These are phyloP conservation scores for Aspergillus costaricaensis DNA, from an alignment of 2,329 filamentous ascomycete species.

Conservation along the genomic window DNA sequence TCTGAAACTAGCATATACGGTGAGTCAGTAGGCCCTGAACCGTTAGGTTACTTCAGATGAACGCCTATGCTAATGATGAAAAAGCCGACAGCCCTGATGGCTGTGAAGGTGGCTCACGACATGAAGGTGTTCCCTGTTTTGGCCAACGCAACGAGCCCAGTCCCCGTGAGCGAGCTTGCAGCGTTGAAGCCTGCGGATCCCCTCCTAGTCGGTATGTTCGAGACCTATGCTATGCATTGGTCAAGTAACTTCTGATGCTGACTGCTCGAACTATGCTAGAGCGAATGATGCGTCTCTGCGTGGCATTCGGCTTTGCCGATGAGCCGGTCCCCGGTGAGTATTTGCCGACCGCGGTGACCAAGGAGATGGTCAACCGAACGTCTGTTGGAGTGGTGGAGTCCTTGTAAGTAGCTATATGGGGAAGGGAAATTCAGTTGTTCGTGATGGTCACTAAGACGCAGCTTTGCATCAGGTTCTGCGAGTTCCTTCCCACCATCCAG, in stretches of 20 bases:
- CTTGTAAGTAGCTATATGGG: conserved; percentile 14
- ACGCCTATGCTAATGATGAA: not conserved
- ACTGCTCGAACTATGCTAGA: conserved; percentile 12
- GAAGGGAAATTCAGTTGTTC: no score
- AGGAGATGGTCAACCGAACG: conserved; percentile 21
- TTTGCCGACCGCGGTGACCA: conserved; percentile 18
- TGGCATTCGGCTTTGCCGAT: conserved; percentile 19
- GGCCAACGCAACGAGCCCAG: conserved; percentile 15
- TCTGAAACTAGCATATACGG: conserved; percentile 21
- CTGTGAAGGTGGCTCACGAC: conserved; percentile 24
- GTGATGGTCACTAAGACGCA: no score
- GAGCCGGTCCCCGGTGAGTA: conserved; percentile 20
- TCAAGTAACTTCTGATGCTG: not conserved
- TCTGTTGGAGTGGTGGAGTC: conserved; percentile 22
- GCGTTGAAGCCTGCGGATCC: conserved; percentile 25
- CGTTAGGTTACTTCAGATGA: no score
- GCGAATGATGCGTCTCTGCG: conserved; percentile 26
- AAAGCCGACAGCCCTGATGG: conserved; percentile 23
- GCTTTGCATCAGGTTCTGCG: conserved; percentile 18
- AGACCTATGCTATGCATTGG: no score
- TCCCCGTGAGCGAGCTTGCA: conserved; percentile 20
- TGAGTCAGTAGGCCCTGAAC: not conserved
- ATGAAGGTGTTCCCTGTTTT: conserved; percentile 22
- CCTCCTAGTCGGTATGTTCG: conserved; percentile 24
- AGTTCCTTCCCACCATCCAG: conserved; percentile 22